Percentiles rank a stretch among this genome's conserved stretches.
These are phyloP conservation scores for Parafenestella ontariensis DNA, from an alignment of 2,329 filamentous ascomycete genomes.

Conservation along the genomic window DNA sequence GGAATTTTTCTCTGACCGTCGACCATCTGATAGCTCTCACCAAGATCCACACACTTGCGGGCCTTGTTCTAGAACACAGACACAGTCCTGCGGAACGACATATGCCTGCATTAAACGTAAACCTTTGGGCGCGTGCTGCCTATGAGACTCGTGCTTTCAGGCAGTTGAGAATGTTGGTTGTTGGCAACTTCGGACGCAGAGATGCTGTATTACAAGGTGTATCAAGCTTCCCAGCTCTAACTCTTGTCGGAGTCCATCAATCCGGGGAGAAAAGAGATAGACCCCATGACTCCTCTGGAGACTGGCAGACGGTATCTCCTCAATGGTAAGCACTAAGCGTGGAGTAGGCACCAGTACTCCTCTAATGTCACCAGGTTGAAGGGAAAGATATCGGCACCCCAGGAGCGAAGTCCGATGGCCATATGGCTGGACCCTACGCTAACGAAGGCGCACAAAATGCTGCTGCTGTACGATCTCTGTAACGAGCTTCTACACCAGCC, in stretches of 20 bases:
- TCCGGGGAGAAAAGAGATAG: not conserved
- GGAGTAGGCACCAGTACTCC: not conserved
- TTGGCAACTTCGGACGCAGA: conserved; percentile 14
- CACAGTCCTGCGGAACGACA: not conserved
- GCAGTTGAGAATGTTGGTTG: conserved; percentile 21
- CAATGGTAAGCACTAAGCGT: not conserved
- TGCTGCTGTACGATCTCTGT: conserved; percentile 17
- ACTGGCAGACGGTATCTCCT: conserved; percentile 4
- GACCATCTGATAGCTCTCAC: conserved; percentile 23
- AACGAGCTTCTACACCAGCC: not conserved
- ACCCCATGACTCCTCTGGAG: not conserved
- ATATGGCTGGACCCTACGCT: conserved; percentile 10
- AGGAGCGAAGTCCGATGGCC: conserved; percentile 1
- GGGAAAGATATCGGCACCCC: not conserved
- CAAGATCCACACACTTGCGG: conserved; percentile 24
- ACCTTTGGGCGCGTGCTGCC: conserved; percentile 28
- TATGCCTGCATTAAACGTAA: conserved; percentile 4
- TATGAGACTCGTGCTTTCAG: conserved; percentile 23
- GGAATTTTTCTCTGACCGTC: conserved; percentile 8
- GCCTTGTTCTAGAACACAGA: conserved; percentile 21
- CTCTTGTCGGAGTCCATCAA: conserved; percentile 18
- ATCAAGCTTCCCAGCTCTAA: conserved; percentile 20
- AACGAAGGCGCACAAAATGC: conserved; percentile 17
- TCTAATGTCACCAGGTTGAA: not conserved
- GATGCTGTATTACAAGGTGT: conserved; percentile 10